phyloP scores from a whole-genome alignment of 2,329 filamentous ascomycete genomes.

The Pestalotiopsis sp. region DNA sequence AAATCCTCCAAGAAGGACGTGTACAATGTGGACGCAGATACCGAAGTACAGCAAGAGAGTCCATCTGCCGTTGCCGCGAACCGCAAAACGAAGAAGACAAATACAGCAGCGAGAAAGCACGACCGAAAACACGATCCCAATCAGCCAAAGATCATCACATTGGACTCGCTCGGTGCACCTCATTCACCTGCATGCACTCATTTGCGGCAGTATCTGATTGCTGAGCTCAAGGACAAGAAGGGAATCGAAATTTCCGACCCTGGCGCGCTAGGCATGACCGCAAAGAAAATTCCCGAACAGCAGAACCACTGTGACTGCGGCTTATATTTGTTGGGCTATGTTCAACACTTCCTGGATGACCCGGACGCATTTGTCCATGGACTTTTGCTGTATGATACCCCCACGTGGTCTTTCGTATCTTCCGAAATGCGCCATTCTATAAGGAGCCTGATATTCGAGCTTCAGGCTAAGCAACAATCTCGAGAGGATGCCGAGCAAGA shows the following conservation, averaged over 20 bases:
- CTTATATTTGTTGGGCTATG: conserved; percentile 81
- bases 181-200: conserved; percentile 67
- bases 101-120: conserved; percentile 38
- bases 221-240: conserved; percentile 70
- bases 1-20: not conserved
- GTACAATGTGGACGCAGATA: not conserved
- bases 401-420: conserved; percentile 56
- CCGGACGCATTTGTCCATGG: conserved; percentile 71
- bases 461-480: conserved; percentile 61
- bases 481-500: conserved; percentile 41
- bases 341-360: conserved; percentile 77
- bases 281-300: conserved; percentile 76
- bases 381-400: conserved; percentile 62
- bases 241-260: conserved; percentile 30
- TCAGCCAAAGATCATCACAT: conserved; percentile 75
- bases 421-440: conserved; percentile 66
- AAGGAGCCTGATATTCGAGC: conserved; percentile 64
- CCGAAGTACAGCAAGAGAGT: not conserved
- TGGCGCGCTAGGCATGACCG: conserved; percentile 60
- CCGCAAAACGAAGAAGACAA: conserved; percentile 36
- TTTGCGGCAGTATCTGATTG: conserved; percentile 76
- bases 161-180: conserved; percentile 77
- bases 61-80: not conserved
- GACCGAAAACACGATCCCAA: conserved; percentile 36
- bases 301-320: conserved; percentile 89